Conservation (phyloP, 139 green algal genomes). For the Asterochloris erici region DNA sequence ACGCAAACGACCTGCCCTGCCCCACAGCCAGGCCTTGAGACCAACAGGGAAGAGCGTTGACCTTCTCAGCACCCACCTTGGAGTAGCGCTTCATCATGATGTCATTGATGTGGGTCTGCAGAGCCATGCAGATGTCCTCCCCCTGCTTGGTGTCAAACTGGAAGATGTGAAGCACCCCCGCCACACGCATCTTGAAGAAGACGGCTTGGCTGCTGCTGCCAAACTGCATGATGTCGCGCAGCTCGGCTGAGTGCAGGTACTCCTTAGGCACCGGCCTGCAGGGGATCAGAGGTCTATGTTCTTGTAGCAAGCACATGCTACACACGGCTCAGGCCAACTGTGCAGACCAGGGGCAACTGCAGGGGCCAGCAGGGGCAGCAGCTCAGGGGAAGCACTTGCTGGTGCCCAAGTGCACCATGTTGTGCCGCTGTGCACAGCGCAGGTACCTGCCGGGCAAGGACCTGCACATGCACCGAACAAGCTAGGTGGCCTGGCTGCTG, state of each 20-base stretch:
- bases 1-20: too few species aligned
- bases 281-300: slow-evolving; percentile 39
- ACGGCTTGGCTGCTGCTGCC: slow-evolving; percentile 81
- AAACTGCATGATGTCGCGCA: slow-evolving; percentile 98
- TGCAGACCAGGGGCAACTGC: too few species aligned
- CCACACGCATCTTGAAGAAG: slow-evolving; percentile 99
- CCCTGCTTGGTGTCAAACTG: slow-evolving; percentile 92
- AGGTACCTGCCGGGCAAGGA: too few species aligned
- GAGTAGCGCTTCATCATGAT: slow-evolving; percentile 94
- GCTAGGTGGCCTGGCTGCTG: too few species aligned
- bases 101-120: slow-evolving; percentile 99
- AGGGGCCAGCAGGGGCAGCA: too few species aligned
- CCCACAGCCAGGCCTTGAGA: too few species aligned
- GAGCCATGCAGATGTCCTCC: slow-evolving; percentile 97
- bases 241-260: slow-evolving; percentile 94
- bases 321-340: too few species aligned
- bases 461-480: too few species aligned
- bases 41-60: not conserved
- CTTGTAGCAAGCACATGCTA: too few species aligned
- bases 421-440: too few species aligned
- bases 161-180: slow-evolving; percentile 95
- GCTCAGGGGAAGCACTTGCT: too few species aligned
- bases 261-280: slow-evolving; percentile 86
- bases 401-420: too few species aligned
- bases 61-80: slow-evolving; percentile 31